phyloP scores from a whole-genome alignment of 2,329 filamentous ascomycete genomes.

The Aureobasidium sp. region DNA sequence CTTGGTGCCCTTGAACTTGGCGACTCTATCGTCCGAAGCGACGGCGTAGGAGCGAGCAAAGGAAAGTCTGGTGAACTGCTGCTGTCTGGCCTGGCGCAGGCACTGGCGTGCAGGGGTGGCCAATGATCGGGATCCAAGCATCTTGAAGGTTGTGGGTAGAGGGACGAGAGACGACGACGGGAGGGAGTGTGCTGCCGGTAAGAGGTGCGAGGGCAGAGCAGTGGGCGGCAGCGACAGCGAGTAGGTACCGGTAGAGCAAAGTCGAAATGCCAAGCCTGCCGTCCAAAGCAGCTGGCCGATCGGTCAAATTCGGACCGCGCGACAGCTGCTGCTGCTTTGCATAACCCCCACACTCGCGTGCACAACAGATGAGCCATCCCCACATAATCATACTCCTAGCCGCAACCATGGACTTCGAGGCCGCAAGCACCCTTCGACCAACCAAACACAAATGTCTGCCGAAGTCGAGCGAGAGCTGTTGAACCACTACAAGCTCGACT shows the following conservation, averaged over 20 bases:
- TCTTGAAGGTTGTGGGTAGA: constrained; percentile 42
- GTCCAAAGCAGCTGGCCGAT: not conserved
- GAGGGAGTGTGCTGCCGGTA: not conserved
- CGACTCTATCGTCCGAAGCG: constrained; percentile 62
- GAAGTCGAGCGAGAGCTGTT: constrained; percentile 72
- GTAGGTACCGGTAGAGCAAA: not conserved
- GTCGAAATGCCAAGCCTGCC: not conserved
- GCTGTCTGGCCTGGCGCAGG: constrained; percentile 57
- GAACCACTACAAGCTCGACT: constrained; percentile 82
- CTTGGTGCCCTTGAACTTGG: constrained; percentile 89
- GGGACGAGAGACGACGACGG: constrained; percentile 6
- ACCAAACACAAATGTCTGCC: constrained; percentile 40
- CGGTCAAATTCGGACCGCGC: not conserved
- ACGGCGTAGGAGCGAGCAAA: constrained; percentile 33
- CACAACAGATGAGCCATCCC: not conserved
- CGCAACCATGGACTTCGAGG: not conserved
- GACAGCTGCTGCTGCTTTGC: not conserved
- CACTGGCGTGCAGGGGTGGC: constrained; percentile 72
- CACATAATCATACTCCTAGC: not conserved
- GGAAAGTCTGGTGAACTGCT: constrained; percentile 35
- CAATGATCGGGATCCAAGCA: constrained; percentile 77
- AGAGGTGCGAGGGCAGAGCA: not conserved
- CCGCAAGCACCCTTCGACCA: not conserved
- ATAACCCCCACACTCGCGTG: not conserved
- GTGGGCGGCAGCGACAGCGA: not conserved